Conservation (phyloP, 345 rosid genomes). For the Eutrema japonicum region DNA sequence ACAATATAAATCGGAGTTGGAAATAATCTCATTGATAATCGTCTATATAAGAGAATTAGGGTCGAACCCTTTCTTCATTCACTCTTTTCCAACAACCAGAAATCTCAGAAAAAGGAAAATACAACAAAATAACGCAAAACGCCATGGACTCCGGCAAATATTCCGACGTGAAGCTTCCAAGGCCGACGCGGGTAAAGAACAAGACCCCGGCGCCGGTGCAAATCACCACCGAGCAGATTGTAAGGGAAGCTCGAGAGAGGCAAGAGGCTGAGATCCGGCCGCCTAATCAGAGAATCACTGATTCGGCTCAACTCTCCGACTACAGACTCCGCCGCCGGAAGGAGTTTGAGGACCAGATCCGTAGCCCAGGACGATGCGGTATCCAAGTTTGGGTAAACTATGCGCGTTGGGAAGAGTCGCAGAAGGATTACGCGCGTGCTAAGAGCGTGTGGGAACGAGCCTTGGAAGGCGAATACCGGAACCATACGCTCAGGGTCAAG, state of each 20-base stretch:
- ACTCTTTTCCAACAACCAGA: too few species aligned
- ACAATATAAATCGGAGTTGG: background rate
- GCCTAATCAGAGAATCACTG: slow-evolving; percentile 67
- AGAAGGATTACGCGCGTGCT: slow-evolving; percentile 69
- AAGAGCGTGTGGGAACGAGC: slow-evolving; percentile 84
- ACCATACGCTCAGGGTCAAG: slow-evolving; percentile 73
- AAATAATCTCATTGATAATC: too few species aligned
- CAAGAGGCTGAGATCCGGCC: slow-evolving; percentile 74
- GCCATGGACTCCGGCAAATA: background rate
- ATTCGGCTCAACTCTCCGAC: slow-evolving; percentile 58
- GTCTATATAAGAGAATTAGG: too few species aligned
- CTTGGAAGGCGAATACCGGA: slow-evolving; percentile 58
- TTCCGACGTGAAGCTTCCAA: background rate
- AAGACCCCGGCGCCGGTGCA: slow-evolving; percentile 3
- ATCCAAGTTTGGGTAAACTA: slow-evolving; percentile 65
- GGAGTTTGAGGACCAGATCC: slow-evolving; percentile 63
- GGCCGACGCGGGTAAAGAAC: background rate
- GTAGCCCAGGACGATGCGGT: slow-evolving; percentile 54
- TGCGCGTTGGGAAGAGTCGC: slow-evolving; percentile 80
- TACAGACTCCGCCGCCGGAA: slow-evolving; percentile 63
- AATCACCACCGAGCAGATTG: slow-evolving; percentile 39
- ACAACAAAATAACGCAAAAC: too few species aligned
- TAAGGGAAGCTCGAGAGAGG: slow-evolving; percentile 68
- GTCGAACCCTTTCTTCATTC: too few species aligned
- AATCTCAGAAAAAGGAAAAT: too few species aligned